A percentile compares a stretch with the other conserved stretches of the same genome.
Conservation (phyloP, 345 rosid genomes). For the Rhodomyrtus tomentosa region DNA sequence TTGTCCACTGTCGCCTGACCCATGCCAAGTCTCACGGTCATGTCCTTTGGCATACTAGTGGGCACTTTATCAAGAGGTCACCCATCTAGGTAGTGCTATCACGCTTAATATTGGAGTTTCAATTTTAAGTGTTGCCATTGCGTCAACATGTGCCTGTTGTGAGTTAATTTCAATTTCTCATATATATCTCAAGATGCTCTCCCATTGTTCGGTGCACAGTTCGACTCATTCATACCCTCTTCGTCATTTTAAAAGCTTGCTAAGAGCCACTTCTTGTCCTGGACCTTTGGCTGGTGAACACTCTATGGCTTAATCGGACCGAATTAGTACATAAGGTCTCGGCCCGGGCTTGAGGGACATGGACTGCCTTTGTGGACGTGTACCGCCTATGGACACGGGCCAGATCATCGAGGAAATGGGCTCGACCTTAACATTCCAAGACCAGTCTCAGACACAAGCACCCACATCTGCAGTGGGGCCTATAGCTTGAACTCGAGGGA, state of each 20-base stretch:
- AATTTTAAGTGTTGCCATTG: background rate
- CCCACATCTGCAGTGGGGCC: background rate
- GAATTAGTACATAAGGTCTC: background rate
- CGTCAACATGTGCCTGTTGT: rapidly evolving
- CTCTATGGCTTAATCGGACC: rapidly evolving
- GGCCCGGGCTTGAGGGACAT: background rate
- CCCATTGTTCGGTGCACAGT: background rate
- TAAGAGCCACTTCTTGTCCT: background rate
- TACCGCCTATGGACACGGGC: background rate
- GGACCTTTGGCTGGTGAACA: background rate
- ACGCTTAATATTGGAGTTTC: background rate
- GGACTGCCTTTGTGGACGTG: background rate
- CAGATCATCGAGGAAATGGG: rapidly evolving
- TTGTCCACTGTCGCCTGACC: background rate
- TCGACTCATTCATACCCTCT: rapidly evolving
- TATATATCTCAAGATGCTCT: rapidly evolving
- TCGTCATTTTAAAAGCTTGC: rapidly evolving
- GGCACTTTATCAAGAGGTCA: background rate
- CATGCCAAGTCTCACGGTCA: background rate
- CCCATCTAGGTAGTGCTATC: background rate
- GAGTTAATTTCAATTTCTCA: background rate
- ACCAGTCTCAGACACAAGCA: background rate
- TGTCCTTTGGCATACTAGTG: rapidly evolving
- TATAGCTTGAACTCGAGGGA: background rate
- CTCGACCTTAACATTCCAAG: background rate